Conservation (phyloP, 495 filamentous ascomycete genomes). For the Physcia stellaris region DNA sequence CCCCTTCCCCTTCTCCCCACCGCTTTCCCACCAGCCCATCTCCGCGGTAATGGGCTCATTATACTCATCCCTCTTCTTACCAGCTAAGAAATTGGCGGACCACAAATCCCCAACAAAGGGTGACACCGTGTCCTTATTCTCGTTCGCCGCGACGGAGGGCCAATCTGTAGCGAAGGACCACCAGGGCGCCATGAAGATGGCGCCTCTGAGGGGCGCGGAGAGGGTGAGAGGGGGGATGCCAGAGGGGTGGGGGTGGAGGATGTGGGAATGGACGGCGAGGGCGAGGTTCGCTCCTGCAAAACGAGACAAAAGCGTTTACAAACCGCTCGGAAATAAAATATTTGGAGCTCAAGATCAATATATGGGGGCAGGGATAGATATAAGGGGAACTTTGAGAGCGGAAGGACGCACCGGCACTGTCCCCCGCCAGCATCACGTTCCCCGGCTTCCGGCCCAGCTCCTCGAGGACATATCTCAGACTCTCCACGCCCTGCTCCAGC, state of each 20-base stretch:
- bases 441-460: slow-evolving; percentile 23
- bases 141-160: slow-evolving; percentile 29
- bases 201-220: too few relatives aligned
- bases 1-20: too few relatives aligned
- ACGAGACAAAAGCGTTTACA: neutral
- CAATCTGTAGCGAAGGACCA: slow-evolving; percentile 29
- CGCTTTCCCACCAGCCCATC: slow-evolving; percentile 42
- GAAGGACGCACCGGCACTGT: slow-evolving; percentile 52
- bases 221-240: too few relatives aligned
- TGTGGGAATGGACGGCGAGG: slow-evolving; percentile 17
- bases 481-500: slow-evolving; percentile 37
- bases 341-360: slow-evolving; percentile 9
- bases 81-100: slow-evolving; percentile 32
- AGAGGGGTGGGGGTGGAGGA: too few relatives aligned
- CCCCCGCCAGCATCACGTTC: slow-evolving; percentile 41
- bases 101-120: slow-evolving; percentile 21
- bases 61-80: slow-evolving; percentile 34
- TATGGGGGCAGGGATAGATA: too few relatives aligned
- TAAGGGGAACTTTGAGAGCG: slow-evolving; percentile 36
- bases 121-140: slow-evolving; percentile 34
- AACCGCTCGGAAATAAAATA: neutral
- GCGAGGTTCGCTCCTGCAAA: slow-evolving; percentile 17
- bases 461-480: slow-evolving; percentile 39
- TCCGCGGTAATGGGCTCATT: slow-evolving; percentile 38
- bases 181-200: slow-evolving; percentile 44